Evolutionary conservation across 2,329 filamentous ascomycete genomes (phyloP).

Genomic region (Fragosphaeria purpurea): DNA sequence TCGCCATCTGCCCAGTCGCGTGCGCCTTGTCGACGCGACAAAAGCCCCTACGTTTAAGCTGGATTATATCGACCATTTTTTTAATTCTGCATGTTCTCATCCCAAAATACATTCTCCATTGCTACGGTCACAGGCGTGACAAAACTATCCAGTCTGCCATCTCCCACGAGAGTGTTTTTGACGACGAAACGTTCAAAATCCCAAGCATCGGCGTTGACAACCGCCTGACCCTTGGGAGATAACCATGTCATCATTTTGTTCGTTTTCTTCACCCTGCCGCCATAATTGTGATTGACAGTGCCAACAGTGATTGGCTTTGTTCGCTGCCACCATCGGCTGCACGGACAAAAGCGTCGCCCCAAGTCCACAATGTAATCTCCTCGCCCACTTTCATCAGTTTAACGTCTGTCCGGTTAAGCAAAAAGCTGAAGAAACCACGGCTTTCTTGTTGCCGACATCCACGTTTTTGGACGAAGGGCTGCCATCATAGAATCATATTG

Average conservation of each 20-base stretch:
- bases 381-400: slow-evolving; percentile 72
- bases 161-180: slow-evolving; percentile 87
- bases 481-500: no score
- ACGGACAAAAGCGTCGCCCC: slow-evolving; percentile 80
- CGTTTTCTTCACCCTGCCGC: slow-evolving; percentile 89
- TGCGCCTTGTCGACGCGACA: slow-evolving; percentile 70
- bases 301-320: slow-evolving; percentile 55
- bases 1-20: slow-evolving; percentile 38
- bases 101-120: slow-evolving; percentile 65
- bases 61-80: slow-evolving; percentile 83
- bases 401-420: slow-evolving; percentile 81
- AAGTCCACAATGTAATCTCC: slow-evolving; percentile 93
- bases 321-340: slow-evolving; percentile 44
- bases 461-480: slow-evolving; percentile 80
- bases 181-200: slow-evolving; percentile 94
- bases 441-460: slow-evolving; percentile 74
- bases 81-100: slow-evolving; percentile 67
- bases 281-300: slow-evolving; percentile 77
- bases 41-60: slow-evolving; percentile 89
- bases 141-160: slow-evolving; percentile 76
- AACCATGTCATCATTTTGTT: slow-evolving; percentile 97
- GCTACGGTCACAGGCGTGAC: slow-evolving; percentile 67
- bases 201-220: slow-evolving; percentile 76
- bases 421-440: slow-evolving; percentile 65
- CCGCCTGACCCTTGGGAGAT: slow-evolving; percentile 61